These are phyloP conservation scores for Aspergillus sp. DNA, from an alignment of 2,329 filamentous ascomycete species.

Conservation along the genomic window DNA sequence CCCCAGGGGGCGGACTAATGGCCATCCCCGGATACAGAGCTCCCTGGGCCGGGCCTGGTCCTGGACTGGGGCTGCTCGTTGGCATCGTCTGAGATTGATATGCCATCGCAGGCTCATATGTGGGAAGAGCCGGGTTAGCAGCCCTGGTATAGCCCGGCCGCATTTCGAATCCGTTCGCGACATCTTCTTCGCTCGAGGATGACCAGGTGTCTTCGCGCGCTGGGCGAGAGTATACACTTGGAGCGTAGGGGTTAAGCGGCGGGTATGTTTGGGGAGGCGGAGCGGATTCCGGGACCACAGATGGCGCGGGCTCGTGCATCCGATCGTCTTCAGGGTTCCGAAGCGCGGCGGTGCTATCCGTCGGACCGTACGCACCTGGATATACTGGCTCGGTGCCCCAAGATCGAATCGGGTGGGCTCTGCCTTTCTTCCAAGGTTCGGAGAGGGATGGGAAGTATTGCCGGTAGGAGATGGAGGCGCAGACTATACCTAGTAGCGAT, in stretches of 20 bases:
- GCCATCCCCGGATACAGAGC: background rate
- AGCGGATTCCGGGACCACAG: constrained; percentile 8
- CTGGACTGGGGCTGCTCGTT: background rate
- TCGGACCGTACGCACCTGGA: constrained; percentile 27
- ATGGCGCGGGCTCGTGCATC: constrained; percentile 11
- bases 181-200: constrained; percentile 39
- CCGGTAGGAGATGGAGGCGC: constrained; percentile 54
- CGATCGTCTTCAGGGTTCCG: constrained; percentile 34
- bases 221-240: constrained; percentile 27
- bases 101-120: constrained; percentile 27
- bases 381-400: constrained; percentile 55
- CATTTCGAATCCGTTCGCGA: constrained; percentile 39
- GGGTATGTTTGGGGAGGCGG: constrained; percentile 19
- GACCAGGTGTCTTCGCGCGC: constrained; percentile 36
- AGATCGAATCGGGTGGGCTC: constrained; percentile 58
- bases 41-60: background rate
- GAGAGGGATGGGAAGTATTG: constrained; percentile 60
- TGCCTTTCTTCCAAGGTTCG: constrained; percentile 58
- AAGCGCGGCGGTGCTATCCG: constrained; percentile 27
- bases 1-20: background rate
- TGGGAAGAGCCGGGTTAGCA: constrained; percentile 24
- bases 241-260: constrained; percentile 25
- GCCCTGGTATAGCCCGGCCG: constrained; percentile 28
- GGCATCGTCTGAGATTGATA: constrained; percentile 26
- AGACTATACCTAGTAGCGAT: constrained; percentile 52